Base-by-base conservation (phyloP, 2,329 filamentous ascomycete species). In the Xylariaceae sp. region DNA sequence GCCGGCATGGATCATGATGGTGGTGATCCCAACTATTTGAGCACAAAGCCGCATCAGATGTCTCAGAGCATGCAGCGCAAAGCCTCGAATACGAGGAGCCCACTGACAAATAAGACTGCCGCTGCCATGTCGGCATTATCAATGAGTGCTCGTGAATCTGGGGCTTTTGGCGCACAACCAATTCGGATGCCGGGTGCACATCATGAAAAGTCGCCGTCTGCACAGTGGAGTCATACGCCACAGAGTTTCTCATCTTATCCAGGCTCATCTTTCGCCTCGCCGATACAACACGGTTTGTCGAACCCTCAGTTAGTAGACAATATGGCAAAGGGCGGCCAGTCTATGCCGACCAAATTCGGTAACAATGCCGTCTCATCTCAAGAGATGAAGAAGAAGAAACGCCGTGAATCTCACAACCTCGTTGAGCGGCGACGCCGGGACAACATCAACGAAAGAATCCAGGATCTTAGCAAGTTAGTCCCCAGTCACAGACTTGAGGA, bases 381-480 rank as follows among this genome's bases (percentile, higher is more conserved):
- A 67, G 94, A 97, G 70, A 91, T 91, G 66, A 97, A 97, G 81
- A 84, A 91, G 64, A 89, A 92, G 70, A 83, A 91, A 57, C 85
- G 94, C 56, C 83, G 94, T 40, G 94, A 96, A 67, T 97, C 92
- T 1, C 94, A 99, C 75, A 97, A 99, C 69, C 79, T 95, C 40
- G 94, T 99, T 8, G 94, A 99, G 75, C 89, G 94, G 54, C 86
- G 94, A 50, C 87, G 94, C 58, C 85, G 94, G 59, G 94, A 97
- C 74, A 97, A 97, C 69, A 99, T 99, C 77, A 99, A 99, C 64
- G 94, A 99, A 73, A 85, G 94, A 43, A 99, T 99, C 60, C 92
- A 97, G 67, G 94, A 99, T 68, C 80, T 99, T 6, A 96, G 92
- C 67, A 89, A 91, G 65, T 81, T 99, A 19, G 92, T 99, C 2